Conservation (phyloP, 2,329 filamentous ascomycete species). For the Chaetothyriales sp. region DNA sequence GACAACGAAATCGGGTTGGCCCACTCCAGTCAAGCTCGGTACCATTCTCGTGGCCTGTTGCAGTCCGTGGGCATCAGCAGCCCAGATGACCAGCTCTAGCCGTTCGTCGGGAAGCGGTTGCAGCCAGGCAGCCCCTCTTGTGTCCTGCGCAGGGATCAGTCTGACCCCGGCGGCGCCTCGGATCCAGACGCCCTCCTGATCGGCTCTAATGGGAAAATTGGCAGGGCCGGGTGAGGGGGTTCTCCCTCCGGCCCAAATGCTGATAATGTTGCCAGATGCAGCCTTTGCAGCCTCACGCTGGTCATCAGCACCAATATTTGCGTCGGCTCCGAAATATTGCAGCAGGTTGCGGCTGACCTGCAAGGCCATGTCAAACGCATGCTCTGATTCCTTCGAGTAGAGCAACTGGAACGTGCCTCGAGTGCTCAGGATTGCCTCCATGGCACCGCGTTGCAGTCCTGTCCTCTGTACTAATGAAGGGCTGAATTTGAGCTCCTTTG, state of each 20-base stretch:
- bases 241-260: constrained; percentile 18
- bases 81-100: constrained; percentile 46
- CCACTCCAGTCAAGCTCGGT: constrained; percentile 42
- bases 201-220: constrained; percentile 21
- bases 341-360: constrained; percentile 45
- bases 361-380: constrained; percentile 29
- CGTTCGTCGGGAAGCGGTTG: constrained; percentile 34
- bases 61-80: constrained; percentile 34
- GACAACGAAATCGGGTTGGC: constrained; percentile 45
- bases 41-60: constrained; percentile 39
- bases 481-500: constrained; percentile 9
- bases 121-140: constrained; percentile 36
- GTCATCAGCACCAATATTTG: constrained; percentile 23
- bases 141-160: neutral
- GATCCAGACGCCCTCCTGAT: constrained; percentile 5
- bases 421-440: constrained; percentile 41
- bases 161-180: constrained; percentile 6
- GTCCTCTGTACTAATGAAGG: constrained; percentile 25
- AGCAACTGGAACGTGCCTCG: constrained; percentile 17
- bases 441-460: constrained; percentile 38
- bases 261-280: constrained; percentile 34
- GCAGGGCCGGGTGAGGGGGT: constrained; percentile 12
- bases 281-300: constrained; percentile 2
- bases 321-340: constrained; percentile 45
- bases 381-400: constrained; percentile 4